phyloP scores from a whole-genome alignment of 306 rosid species.

The Prunus salicina region DNA sequence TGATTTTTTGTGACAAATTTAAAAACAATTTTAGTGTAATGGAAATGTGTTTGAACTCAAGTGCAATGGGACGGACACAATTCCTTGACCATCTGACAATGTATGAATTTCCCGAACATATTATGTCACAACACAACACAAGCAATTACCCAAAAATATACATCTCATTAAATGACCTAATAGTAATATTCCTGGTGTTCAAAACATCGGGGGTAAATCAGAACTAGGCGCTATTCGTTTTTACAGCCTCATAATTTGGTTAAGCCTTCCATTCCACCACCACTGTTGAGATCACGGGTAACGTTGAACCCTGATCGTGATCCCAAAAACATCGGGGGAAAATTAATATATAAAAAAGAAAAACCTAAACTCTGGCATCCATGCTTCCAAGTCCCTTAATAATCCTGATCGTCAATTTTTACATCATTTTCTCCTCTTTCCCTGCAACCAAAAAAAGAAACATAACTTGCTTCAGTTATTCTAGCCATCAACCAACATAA shows the following conservation, averaged over 20 bases:
- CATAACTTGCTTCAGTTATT: slow-evolving; percentile 18
- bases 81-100: no score
- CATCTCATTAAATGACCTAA: not conserved
- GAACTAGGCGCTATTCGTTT: not conserved
- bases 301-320: not conserved
- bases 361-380: slow-evolving; percentile 5
- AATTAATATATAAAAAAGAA: not conserved
- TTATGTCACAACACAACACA: not conserved
- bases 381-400: not conserved
- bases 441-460: slow-evolving; percentile 43
- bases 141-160: not conserved
- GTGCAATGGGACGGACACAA: no score
- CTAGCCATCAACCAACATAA: not conserved
- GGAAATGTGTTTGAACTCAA: no score
- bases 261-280: not conserved
- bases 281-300: not conserved
- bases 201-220: not conserved
- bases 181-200: not conserved
- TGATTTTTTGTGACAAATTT: no score
- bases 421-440: slow-evolving; percentile 71
- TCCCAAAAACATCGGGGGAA: not conserved
- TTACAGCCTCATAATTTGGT: not conserved
- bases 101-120: no score
- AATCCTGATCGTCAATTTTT: not conserved
- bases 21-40: no score